Base-by-base conservation (phyloP, 2,329 filamentous ascomycete species). In the Aspergillus aculeatus region DNA sequence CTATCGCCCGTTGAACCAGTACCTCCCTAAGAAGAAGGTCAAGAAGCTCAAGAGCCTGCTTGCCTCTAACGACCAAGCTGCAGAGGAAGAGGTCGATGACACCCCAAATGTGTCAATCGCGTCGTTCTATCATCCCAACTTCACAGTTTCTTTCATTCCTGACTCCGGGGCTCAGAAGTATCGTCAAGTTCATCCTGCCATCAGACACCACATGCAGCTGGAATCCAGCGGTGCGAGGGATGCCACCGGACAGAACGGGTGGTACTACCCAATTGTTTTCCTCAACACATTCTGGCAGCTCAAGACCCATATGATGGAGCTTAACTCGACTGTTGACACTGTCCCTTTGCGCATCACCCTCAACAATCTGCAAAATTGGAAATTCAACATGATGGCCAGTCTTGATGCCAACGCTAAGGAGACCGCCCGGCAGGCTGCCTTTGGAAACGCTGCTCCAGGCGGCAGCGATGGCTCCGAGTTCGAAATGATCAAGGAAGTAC, bases 231-330 rank as follows among this genome's bases (percentile, higher is more conserved):
- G 89, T 50, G 90, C 92, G 49, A 87, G 95, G 61, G 95, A 99
- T 74, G 86, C 83, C 2, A 87, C 86, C 14, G 95, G 95, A 41
- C 85, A 93, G 77, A 92, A 98, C 77, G 89, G 89, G 62, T 99
- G 93, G 93, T 99, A 98, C 73, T 87, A 90, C 72, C 95, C 95
- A 4, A 86, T 97, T 49, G 79, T 98, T 44, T 99, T 92, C 73
- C 82, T 95, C 72, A 99, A 99, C 78, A 96, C 90, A 4, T 99
- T 99, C 78, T 99, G 95, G 95, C 94, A 98, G 77, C 83, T 99
- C 64, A 91, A 86, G 73, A 88, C 84, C 64, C 92, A 98, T 69
- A 98, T 98, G 94, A 91, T 84, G 23, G 84, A 93, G 66, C 81
- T 99, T 54, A 99, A 99, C 74, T 89, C 91, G 16, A 98, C 95